Evolutionary conservation across 441 rosid species (phyloP), one percentile per base, ranked within the genome.

Genomic region (Erodium moschatum): DNA sequence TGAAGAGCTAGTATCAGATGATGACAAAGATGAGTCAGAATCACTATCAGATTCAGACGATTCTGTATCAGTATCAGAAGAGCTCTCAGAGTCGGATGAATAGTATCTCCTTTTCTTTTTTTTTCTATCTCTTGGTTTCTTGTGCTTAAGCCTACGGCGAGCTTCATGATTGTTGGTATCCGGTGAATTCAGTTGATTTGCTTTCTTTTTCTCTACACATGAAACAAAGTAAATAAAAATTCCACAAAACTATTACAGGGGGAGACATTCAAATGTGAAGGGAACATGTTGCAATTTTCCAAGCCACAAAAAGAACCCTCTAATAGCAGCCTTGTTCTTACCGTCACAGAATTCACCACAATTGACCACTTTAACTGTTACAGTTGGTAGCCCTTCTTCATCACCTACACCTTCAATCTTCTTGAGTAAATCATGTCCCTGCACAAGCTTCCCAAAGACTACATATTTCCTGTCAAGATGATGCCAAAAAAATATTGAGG

Each of bases 381-480:
- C 98, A 24, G 84, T 73, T 33, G 93, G 95, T 52, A 72, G 75
- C 71, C 96, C 97, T 66, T 86, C 96, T 64, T 88, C 90, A 81
- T 85, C 93, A 13, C 88, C 97, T 16, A 70, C 89, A 79, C 77
- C 69, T 83, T 94, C 97, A 81, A 94, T 89, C 76, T 79, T 89
- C 79, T 89, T 86, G 70, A 94, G 73, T 74, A 89, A 73, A 70
- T 91, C 88, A 60, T 83, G 77, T 64, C 98, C 98, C 74, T 81
- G 87, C 76, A 89, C 86, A 78, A 94, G 89, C 87, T 89, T 86
- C 78, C 97, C 98, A 69, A 94, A 94, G 65, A 85, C 94, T 64
- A 94, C 86, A 80, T 78, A 76, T 70, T 85, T 91, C 81, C 97
- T 94, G 89, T 54, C 66, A 81, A 73, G n/a, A 65, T 16, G 20